Percentiles rank a stretch among this genome's conserved stretches.
phyloP scores from a whole-genome alignment of 768 basidiomycete species.

The Baorangia bicolor region DNA sequence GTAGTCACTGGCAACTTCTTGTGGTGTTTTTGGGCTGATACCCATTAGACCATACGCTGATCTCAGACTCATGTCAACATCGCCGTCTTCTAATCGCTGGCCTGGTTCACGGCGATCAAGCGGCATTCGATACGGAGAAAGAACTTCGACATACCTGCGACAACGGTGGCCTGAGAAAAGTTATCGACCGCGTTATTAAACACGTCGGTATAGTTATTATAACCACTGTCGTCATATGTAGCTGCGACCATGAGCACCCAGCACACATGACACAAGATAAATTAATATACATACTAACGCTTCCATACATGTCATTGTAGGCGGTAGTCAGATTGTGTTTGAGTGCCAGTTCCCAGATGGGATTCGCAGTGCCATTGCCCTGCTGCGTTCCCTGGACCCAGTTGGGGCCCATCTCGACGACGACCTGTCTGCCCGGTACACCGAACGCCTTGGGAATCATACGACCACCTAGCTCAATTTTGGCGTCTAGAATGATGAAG shows the following conservation, averaged over 20 bases:
- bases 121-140: conserved; percentile 46
- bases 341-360: conserved; percentile 55
- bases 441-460: conserved; percentile 51
- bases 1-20: conserved; percentile 57
- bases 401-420: conserved; percentile 59
- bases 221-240: conserved; percentile 54
- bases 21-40: conserved; percentile 42
- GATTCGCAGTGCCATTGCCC: conserved; percentile 53
- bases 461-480: conserved; percentile 59
- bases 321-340: conserved; percentile 51
- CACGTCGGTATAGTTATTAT: conserved; percentile 44
- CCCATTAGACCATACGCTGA: conserved; percentile 54
- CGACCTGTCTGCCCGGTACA: conserved; percentile 33
- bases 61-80: conserved; percentile 54
- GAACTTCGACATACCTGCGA: conserved; percentile 39
- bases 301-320: conserved; percentile 44
- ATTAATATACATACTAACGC: conserved; percentile 39
- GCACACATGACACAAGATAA: background rate
- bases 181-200: conserved; percentile 41
- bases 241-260: conserved; percentile 31
- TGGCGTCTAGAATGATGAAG: conserved; percentile 61
- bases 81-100: conserved; percentile 7
- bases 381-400: conserved; percentile 59
- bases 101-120: conserved; percentile 18
- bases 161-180: conserved; percentile 40